Evolutionary conservation across 306 rosid genomes (phyloP).

Genomic region (Abrus precatorius): DNA sequence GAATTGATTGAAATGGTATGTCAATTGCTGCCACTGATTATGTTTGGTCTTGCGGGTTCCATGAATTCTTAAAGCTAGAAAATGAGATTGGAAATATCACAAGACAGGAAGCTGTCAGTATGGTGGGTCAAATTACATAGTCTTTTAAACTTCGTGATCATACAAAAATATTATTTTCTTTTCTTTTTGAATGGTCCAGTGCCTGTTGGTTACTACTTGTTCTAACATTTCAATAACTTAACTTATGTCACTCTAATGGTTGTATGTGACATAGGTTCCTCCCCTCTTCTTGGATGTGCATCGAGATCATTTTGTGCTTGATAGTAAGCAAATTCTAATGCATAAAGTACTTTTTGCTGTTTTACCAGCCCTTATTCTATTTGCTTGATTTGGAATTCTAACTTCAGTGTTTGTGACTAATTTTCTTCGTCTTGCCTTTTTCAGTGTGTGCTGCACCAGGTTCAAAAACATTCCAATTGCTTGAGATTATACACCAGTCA

Average conservation of each 20-base stretch:
- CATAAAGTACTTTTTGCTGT: constrained; percentile 35
- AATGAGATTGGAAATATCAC: constrained; percentile 99
- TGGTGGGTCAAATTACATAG: constrained; percentile 70
- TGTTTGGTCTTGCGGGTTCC: constrained; percentile 73
- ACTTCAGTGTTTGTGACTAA: constrained; percentile 31
- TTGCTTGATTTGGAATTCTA: constrained; percentile 41
- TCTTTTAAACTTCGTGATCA: constrained; percentile 45
- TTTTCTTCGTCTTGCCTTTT: constrained; percentile 8
- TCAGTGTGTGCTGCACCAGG: constrained; percentile 99
- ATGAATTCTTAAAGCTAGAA: constrained; percentile 95
- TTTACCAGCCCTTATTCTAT: constrained; percentile 11
- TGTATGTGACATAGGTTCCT: constrained; percentile 77
- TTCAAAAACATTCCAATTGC: constrained; percentile 97
- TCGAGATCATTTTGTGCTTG: constrained; percentile 85
- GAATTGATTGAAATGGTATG: constrained; percentile 11
- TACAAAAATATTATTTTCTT: not conserved
- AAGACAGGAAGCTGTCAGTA: constrained; percentile 99
- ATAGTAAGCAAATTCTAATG: constrained; percentile 77
- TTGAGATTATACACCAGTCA: constrained; percentile 87
- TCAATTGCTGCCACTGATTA: constrained; percentile 35
- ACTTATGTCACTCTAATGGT: constrained; percentile 19
- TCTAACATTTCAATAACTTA: constrained; percentile 28
- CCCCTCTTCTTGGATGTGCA: constrained; percentile 96
- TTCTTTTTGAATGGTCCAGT: constrained; percentile 35
- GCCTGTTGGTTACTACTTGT: constrained; percentile 25